Evolutionary conservation across 83 land plant genomes (phyloP), one percentile per base, ranked within the genome.

Genomic region (Larix sibirica): DNA sequence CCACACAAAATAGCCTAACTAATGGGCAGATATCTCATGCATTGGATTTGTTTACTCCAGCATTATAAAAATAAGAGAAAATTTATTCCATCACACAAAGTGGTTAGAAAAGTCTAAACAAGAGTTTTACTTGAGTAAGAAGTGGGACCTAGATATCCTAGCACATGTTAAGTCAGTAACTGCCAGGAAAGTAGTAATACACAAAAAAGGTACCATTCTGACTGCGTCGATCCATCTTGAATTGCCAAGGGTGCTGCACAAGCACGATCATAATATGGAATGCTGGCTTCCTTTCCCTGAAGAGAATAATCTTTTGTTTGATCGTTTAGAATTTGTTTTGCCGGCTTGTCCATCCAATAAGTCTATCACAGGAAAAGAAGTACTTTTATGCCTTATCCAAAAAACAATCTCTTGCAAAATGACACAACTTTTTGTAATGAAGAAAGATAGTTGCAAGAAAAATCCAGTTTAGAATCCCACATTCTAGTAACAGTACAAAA

Each of bases 201-300:
- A 54, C 59, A 54, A 54, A 54, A 54, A 71, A 16, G 23, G 31
- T 91, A 97, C 98, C 95, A 87, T 56, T 95, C 91, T 76, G 59
- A 33, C n/a, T 83, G 63, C 31, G 67, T 44, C 20, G 82, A 76
- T 64, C 82, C 88, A 81, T 92, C 90, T 40, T 79, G 81, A 58
- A 90, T 88, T 80, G 88, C 68, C 79, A 90, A 83, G 31, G 90
- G 89, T 24, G 84, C 81, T 24, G 88, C 69, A 81, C 62, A 93
- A 74, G 88, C 99, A 71, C 99, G 98, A 87, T 97, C 99, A 87
- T 97, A 97, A 42, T 94, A 86, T 10, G 99, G 99, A 36, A 91
- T 94, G 31, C 84, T 82, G 31, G 84, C 84, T 80, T 83, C 75
- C 50, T 78, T 40, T 58, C 82, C 83, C 71, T 88, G 90, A 20